Evolutionary conservation across 768 basidiomycete species (phyloP).

Genomic region (Mrakia frigida): DNA sequence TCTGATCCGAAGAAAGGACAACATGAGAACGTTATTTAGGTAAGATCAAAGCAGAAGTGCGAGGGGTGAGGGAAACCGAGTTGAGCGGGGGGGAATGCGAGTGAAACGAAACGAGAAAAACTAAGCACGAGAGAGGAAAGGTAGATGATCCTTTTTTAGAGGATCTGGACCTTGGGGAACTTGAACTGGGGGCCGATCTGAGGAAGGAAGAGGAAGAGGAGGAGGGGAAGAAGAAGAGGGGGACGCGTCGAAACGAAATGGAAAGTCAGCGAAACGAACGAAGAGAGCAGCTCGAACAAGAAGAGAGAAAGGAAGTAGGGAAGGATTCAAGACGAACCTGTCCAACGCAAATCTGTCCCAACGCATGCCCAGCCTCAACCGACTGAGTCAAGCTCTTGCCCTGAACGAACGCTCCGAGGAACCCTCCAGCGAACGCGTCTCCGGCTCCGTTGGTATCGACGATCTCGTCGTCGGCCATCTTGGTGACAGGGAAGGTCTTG

Average conservation of each 20-base stretch:
- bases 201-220: not conserved
- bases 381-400: conserved; percentile 73
- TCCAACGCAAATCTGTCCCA: conserved; percentile 79
- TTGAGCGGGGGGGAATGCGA: conserved; percentile 4
- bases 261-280: too few relatives aligned
- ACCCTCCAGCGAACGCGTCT: conserved; percentile 94
- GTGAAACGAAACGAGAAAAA: not conserved
- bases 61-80: conserved; percentile 1
- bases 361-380: conserved; percentile 77
- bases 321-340: conserved; percentile 49
- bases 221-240: not conserved
- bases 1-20: not conserved
- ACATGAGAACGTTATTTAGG: not conserved
- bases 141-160: conserved; percentile 7
- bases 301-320: not conserved
- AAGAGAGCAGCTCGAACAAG: too few relatives aligned
- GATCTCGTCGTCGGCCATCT: conserved; percentile 60
- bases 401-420: conserved; percentile 74
- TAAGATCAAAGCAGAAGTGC: not conserved
- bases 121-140: not conserved
- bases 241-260: too few relatives aligned
- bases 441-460: conserved; percentile 98
- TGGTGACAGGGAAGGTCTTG: conserved; percentile 55
- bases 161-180: conserved; percentile 52
- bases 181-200: conserved; percentile 57